Evolutionary conservation across 805 yeast species (phyloP).

Genomic region (Zygosaccharomyces pseudorouxii): DNA sequence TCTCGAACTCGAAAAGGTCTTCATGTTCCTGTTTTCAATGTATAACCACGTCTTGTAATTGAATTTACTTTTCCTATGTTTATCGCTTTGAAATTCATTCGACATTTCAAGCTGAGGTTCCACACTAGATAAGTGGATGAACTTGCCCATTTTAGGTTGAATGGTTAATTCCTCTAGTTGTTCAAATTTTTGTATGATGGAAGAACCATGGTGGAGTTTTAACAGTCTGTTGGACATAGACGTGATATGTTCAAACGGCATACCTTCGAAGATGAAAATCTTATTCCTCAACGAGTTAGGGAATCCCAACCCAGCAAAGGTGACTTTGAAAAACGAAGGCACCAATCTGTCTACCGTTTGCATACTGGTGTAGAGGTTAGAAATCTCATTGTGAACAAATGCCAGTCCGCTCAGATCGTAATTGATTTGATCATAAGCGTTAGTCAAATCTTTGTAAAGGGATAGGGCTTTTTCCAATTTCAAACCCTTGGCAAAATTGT

Average conservation of each 20-base stretch:
- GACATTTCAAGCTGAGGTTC: slow-evolving; percentile 45
- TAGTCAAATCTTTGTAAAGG: slow-evolving; percentile 68
- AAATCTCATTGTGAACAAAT: slow-evolving; percentile 60
- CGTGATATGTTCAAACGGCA: slow-evolving; percentile 81
- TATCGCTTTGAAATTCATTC: slow-evolving; percentile 43
- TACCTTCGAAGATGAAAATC: slow-evolving; percentile 78
- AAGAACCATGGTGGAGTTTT: slow-evolving; percentile 76
- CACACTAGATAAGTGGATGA: slow-evolving; percentile 64
- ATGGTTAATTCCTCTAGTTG: slow-evolving; percentile 50
- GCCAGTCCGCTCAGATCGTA: slow-evolving; percentile 75
- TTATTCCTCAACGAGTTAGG: slow-evolving; percentile 71
- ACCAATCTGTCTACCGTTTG: slow-evolving; percentile 66
- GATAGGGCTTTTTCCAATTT: slow-evolving; percentile 77
- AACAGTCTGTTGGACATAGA: slow-evolving; percentile 74
- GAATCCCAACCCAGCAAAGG: slow-evolving; percentile 80
- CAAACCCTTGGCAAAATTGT: slow-evolving; percentile 62
- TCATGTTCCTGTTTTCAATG: slow-evolving; percentile 68
- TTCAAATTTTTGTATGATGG: slow-evolving; percentile 53
- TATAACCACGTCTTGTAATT: slow-evolving; percentile 63
- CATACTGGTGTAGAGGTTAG: slow-evolving; percentile 61
- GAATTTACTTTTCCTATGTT: slow-evolving; percentile 36
- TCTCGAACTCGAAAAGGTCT: slow-evolving; percentile 62
- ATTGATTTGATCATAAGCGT: slow-evolving; percentile 65
- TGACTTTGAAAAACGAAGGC: slow-evolving; percentile 74
- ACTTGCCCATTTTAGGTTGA: slow-evolving; percentile 63